phyloP scores from a whole-genome alignment of 2,329 filamentous ascomycete genomes.

The Calycina herbarum region DNA sequence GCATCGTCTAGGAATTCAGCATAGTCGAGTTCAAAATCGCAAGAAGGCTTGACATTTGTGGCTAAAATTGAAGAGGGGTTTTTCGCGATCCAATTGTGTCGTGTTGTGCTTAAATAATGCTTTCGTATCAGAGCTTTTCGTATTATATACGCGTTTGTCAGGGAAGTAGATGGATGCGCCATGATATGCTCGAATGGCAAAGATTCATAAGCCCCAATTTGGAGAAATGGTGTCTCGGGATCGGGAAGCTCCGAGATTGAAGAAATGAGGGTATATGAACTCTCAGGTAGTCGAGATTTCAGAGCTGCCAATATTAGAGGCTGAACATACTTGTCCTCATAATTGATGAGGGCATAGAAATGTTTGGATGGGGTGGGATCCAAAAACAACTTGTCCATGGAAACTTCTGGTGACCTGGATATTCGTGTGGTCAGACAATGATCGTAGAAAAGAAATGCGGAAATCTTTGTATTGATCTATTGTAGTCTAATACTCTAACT shows the following conservation, averaged over 20 bases:
- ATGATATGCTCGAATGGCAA: constrained; percentile 80
- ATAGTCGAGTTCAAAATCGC: constrained; percentile 93
- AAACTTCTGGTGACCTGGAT: constrained; percentile 20
- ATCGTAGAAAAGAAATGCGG: constrained; percentile 9
- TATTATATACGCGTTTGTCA: constrained; percentile 91
- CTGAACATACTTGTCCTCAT: constrained; percentile 87
- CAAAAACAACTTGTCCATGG: constrained; percentile 26
- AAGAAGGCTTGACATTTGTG: constrained; percentile 71
- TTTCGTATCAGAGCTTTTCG: constrained; percentile 96
- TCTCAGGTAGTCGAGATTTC: constrained; percentile 56
- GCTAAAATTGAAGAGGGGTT: constrained; percentile 69
- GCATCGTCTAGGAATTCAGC: constrained; percentile 96
- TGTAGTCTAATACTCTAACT: constrained; percentile 35
- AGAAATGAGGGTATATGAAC: constrained; percentile 56
- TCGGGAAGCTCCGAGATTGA: constrained; percentile 40
- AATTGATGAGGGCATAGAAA: constrained; percentile 74
- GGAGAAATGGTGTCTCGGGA: constrained; percentile 47
- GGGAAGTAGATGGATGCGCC: constrained; percentile 57
- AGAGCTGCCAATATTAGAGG: constrained; percentile 79
- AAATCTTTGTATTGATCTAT: constrained; percentile 35
- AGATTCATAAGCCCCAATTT: constrained; percentile 83
- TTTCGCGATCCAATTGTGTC: constrained; percentile 84
- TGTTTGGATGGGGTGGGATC: constrained; percentile 35
- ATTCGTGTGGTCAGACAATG: constrained; percentile 27
- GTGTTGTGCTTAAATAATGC: constrained; percentile 84